These are phyloP conservation scores for Chaetothyriales sp. DNA, from an alignment of 2,329 filamentous ascomycete genomes.

Conservation along the genomic window DNA sequence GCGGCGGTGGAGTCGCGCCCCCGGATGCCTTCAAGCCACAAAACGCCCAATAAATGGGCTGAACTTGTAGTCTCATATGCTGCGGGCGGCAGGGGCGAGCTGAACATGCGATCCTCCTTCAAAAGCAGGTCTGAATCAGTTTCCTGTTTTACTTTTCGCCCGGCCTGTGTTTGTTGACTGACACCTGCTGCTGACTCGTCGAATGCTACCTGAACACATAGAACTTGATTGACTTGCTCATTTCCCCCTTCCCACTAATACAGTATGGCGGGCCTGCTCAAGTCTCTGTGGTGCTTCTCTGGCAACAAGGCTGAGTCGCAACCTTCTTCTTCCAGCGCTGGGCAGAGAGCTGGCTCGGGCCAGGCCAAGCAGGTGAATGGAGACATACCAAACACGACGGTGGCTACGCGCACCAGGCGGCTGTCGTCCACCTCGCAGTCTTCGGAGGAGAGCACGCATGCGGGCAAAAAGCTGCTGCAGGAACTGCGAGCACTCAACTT, in stretches of 20 bases:
- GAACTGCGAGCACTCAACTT: constrained; percentile 38
- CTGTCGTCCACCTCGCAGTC: neutral
- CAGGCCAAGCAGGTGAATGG: neutral
- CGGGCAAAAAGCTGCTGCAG: constrained; percentile 19
- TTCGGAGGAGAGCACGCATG: neutral
- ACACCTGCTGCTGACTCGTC: too few species aligned
- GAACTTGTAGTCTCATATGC: too few species aligned
- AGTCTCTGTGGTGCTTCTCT: neutral
- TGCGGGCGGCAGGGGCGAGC: too few species aligned
- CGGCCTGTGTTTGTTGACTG: too few species aligned
- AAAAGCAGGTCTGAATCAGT: too few species aligned
- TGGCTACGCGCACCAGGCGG: neutral
- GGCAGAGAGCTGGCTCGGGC: neutral
- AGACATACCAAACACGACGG: constrained; percentile 21
- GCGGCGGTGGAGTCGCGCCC: too few species aligned
- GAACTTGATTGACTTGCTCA: neutral
- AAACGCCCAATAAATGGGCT: too few species aligned
- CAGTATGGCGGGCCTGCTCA: neutral
- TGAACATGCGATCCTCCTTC: too few species aligned
- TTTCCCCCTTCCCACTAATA: too few species aligned
- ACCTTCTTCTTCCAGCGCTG: neutral
- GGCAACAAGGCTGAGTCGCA: neutral
- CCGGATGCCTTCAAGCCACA: too few species aligned
- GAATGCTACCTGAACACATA: too few species aligned
- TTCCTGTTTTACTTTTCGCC: too few species aligned